These are phyloP conservation scores for Venturia asperata DNA, from an alignment of 2,329 filamentous ascomycete species.

Conservation along the genomic window DNA sequence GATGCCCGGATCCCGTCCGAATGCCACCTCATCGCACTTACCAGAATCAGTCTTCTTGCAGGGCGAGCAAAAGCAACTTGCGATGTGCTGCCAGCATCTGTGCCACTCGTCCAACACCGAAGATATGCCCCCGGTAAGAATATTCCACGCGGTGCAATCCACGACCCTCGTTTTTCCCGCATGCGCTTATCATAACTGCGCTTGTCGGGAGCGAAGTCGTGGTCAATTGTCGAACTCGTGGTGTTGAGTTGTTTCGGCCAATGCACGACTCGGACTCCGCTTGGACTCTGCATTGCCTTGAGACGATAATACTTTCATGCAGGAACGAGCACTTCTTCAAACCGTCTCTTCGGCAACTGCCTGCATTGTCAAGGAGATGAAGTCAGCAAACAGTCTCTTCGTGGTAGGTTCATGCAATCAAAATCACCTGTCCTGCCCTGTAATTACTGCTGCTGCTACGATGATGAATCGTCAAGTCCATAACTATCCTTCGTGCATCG, in stretches of 20 bases:
- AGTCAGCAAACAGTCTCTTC: background rate
- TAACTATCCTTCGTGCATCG: background rate
- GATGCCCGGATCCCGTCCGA: background rate
- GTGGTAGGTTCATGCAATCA: background rate
- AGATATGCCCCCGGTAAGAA: background rate
- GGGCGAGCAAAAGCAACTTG: background rate
- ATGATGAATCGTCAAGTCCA: no score
- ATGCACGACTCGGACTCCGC: background rate
- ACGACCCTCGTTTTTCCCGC: background rate
- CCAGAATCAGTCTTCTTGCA: background rate
- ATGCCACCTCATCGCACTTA: constrained; percentile 12
- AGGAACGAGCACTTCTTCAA: constrained; percentile 1
- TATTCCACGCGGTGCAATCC: background rate
- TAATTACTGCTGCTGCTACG: no score
- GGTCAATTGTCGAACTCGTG: background rate
- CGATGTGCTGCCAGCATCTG: constrained; percentile 10
- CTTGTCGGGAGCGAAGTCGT: background rate
- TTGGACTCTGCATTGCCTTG: constrained; percentile 7
- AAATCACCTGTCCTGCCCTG: background rate
- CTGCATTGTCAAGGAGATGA: background rate
- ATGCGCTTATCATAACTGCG: background rate
- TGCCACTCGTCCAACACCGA: background rate
- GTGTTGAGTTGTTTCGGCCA: background rate
- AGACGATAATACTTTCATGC: background rate
- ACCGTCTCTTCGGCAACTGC: background rate